Conservation (phyloP, 1,284 basidiomycete species). For the Meira nashicola region DNA sequence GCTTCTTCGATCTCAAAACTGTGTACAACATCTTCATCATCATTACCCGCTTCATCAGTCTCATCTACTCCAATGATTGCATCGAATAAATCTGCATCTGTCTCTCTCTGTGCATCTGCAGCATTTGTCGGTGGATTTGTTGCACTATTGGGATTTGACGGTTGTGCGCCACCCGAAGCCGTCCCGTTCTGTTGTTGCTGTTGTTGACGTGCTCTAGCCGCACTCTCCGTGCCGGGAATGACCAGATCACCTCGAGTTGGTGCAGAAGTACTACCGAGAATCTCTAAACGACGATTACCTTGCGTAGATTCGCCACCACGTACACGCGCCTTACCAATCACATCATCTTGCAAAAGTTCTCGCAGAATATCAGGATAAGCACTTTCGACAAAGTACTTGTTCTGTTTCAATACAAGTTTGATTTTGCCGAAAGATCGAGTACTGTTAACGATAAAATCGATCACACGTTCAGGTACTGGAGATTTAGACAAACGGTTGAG, state of each 20-base stretch:
- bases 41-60: constrained; percentile 36
- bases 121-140: constrained; percentile 16
- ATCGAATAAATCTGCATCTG: constrained; percentile 49
- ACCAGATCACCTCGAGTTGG: constrained; percentile 43
- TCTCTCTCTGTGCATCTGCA: constrained; percentile 13
- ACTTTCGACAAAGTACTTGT: constrained; percentile 52
- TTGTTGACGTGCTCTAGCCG: constrained; percentile 28
- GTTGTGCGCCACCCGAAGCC: not conserved
- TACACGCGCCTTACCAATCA: constrained; percentile 42
- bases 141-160: constrained; percentile 5
- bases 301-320: constrained; percentile 21
- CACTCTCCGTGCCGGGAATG: constrained; percentile 43
- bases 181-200: not conserved
- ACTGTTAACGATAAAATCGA: constrained; percentile 48
- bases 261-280: constrained; percentile 33
- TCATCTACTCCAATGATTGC: constrained; percentile 52
- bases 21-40: constrained; percentile 48
- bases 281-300: constrained; percentile 21
- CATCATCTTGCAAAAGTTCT: constrained; percentile 45
- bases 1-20: constrained; percentile 50
- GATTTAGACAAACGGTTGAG: constrained; percentile 54
- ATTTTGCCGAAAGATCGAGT: constrained; percentile 52
- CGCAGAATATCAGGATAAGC: constrained; percentile 48
- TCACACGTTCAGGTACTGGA: constrained; percentile 43
- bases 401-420: constrained; percentile 53